Conservation (phyloP, 2,329 filamentous ascomycete species). For the Xylogone sp. region DNA sequence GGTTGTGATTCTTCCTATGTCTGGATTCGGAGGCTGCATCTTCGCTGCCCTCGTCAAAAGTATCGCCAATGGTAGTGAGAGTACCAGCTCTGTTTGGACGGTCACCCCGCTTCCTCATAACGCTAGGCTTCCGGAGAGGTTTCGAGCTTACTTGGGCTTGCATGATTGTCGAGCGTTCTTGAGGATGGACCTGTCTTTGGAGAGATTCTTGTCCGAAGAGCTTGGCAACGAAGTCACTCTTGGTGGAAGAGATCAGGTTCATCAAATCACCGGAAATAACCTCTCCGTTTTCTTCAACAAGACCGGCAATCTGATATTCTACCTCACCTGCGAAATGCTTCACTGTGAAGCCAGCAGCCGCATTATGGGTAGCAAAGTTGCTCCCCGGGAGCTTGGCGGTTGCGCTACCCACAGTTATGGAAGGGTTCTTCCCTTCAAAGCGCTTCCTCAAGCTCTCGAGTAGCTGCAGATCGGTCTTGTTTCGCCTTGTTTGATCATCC, state of each 20-base stretch:
- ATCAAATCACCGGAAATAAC: constrained; percentile 93
- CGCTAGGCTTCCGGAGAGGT: constrained; percentile 85
- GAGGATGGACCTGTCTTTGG: constrained; percentile 88
- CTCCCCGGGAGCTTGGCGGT: constrained; percentile 78
- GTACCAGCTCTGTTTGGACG: constrained; percentile 20
- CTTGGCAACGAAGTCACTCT: constrained; percentile 82
- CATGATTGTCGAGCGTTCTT: constrained; percentile 86
- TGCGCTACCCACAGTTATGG: constrained; percentile 74
- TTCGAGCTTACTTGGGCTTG: constrained; percentile 96
- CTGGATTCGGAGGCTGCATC: constrained; percentile 38
- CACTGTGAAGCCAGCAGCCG: constrained; percentile 78
- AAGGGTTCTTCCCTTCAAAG: constrained; percentile 91
- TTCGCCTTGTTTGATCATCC: constrained; percentile 90
- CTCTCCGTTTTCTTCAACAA: constrained; percentile 94
- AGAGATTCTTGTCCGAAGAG: constrained; percentile 96
- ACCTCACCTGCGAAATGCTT: constrained; percentile 96
- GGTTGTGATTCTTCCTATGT: constrained; percentile 51
- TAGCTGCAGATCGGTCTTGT: constrained; percentile 84
- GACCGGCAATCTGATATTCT: constrained; percentile 81
- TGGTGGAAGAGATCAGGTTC: constrained; percentile 85
- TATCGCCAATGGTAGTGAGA: constrained; percentile 5
- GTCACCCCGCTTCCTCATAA: constrained; percentile 72
- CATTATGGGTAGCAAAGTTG: constrained; percentile 84
- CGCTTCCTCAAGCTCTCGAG: constrained; percentile 87
- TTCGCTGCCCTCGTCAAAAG: constrained; percentile 28